Percentiles rank a stretch among this genome's conserved stretches.
Evolutionary conservation across 305 asterid genomes (phyloP).

Genomic region (Fraxinus sp.): DNA sequence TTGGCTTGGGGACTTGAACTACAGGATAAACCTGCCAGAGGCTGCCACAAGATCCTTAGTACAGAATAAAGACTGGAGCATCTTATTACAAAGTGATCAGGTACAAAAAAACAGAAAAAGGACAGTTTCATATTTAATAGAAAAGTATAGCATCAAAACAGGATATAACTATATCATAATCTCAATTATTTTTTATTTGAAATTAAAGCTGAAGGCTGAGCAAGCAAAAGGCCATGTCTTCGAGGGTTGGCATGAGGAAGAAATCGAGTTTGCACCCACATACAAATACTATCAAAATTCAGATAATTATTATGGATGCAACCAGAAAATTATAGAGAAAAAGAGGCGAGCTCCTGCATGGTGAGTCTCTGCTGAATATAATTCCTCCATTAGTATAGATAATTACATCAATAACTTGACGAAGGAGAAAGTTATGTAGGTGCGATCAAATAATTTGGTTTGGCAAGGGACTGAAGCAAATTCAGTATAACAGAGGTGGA

Average conservation of each 20-base stretch:
- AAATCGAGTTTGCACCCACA: conserved; percentile 61
- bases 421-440: conserved; percentile 38
- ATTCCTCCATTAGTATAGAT: neutral
- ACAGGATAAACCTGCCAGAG: conserved; percentile 59
- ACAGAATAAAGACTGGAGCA: conserved; percentile 47
- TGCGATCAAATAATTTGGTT: conserved; percentile 67
- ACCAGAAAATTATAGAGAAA: conserved; percentile 35
- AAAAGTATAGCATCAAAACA: conserved; percentile 4
- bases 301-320: conserved; percentile 54
- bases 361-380: conserved; percentile 34
- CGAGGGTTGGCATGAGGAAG: conserved; percentile 61
- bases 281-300: conserved; percentile 55
- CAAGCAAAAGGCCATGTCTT: conserved; percentile 49
- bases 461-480: conserved; percentile 60
- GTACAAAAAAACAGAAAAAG: conserved; percentile 29
- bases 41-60: conserved; percentile 55
- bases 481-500: conserved; percentile 50
- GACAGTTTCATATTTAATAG: conserved; percentile 8
- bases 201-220: conserved; percentile 59
- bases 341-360: conserved; percentile 62
- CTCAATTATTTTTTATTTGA: conserved; percentile 24
- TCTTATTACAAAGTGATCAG: conserved; percentile 59
- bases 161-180: conserved; percentile 26
- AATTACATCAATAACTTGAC: conserved; percentile 7
- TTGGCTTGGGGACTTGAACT: conserved; percentile 74